These are phyloP conservation scores for Pulveroboletus frians DNA, from an alignment of 768 basidiomycete species.

Conservation along the genomic window DNA sequence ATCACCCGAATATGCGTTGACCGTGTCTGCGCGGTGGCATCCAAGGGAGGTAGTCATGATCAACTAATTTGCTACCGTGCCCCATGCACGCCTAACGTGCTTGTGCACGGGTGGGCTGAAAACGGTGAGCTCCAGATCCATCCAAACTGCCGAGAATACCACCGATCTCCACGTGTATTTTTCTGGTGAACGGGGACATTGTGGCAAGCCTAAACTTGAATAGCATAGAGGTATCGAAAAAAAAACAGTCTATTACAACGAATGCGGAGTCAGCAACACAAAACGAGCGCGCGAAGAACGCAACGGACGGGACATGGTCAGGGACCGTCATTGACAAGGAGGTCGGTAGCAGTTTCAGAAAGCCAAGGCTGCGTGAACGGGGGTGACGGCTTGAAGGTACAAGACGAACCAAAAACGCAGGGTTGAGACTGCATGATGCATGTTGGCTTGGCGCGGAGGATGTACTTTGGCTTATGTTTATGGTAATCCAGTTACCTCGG, in stretches of 20 bases:
- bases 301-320: background rate
- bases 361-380: slow-evolving; percentile 2
- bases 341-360: background rate
- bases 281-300: background rate
- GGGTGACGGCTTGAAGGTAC: slow-evolving; percentile 1
- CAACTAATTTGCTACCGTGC: background rate
- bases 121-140: background rate
- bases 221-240: background rate
- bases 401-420: slow-evolving; percentile 2
- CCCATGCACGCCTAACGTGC: background rate
- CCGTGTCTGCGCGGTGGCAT: slow-evolving; percentile 1
- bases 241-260: background rate
- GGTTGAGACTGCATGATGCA: background rate
- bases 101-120: background rate
- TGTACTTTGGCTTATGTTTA: slow-evolving; percentile 1
- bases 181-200: slow-evolving; percentile 2
- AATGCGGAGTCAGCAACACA: background rate
- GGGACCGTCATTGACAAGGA: background rate
- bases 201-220: slow-evolving; percentile 1
- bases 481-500: background rate
- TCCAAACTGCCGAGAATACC: slow-evolving; percentile 10
- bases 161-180: slow-evolving; percentile 11
- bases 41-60: background rate
- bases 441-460: slow-evolving; percentile 1
- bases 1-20: slow-evolving; percentile 8